Evolutionary conservation across 2,329 filamentous ascomycete species (phyloP).

Genomic region (Aspergillus ustus): DNA sequence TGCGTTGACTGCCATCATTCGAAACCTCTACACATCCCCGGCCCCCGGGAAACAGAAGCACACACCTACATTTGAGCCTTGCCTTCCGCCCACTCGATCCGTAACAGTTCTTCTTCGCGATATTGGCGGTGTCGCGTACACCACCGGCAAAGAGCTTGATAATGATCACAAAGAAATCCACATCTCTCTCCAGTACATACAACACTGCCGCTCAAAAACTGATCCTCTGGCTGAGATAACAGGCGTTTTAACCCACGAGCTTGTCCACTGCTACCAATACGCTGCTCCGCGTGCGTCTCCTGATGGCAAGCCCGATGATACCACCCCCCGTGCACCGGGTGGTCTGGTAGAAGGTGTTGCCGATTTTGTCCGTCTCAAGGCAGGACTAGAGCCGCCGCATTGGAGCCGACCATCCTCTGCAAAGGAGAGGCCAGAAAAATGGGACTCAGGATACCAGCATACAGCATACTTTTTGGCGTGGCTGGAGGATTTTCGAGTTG

Average conservation of each 20-base stretch:
- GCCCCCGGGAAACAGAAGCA: slow-evolving; percentile 17
- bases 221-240: slow-evolving; percentile 65
- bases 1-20: slow-evolving; percentile 71
- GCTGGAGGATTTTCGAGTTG: slow-evolving; percentile 74
- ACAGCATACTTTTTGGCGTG: slow-evolving; percentile 92
- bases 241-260: slow-evolving; percentile 87
- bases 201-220: slow-evolving; percentile 28
- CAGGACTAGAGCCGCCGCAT: slow-evolving; percentile 75
- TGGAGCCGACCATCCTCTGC: slow-evolving; percentile 65
- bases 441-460: slow-evolving; percentile 88
- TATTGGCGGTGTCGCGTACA: slow-evolving; percentile 88
- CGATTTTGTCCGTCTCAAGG: slow-evolving; percentile 85
- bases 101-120: slow-evolving; percentile 80
- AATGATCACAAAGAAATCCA: slow-evolving; percentile 91
- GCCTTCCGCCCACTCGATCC: slow-evolving; percentile 72
- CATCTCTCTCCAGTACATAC: slow-evolving; percentile 77
- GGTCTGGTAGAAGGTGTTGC: slow-evolving; percentile 90
- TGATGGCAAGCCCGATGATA: slow-evolving; percentile 39
- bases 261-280: slow-evolving; percentile 94
- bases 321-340: slow-evolving; percentile 55
- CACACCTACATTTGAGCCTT: slow-evolving; percentile 34
- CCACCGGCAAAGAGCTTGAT: slow-evolving; percentile 78
- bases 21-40: slow-evolving; percentile 66
- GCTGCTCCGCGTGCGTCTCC: slow-evolving; percentile 57
- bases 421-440: slow-evolving; percentile 62